A percentile compares a stretch with the other conserved stretches of the same genome.
phyloP scores from a whole-genome alignment of 768 basidiomycete genomes.

The Cystofilobasidium bisporidii region DNA sequence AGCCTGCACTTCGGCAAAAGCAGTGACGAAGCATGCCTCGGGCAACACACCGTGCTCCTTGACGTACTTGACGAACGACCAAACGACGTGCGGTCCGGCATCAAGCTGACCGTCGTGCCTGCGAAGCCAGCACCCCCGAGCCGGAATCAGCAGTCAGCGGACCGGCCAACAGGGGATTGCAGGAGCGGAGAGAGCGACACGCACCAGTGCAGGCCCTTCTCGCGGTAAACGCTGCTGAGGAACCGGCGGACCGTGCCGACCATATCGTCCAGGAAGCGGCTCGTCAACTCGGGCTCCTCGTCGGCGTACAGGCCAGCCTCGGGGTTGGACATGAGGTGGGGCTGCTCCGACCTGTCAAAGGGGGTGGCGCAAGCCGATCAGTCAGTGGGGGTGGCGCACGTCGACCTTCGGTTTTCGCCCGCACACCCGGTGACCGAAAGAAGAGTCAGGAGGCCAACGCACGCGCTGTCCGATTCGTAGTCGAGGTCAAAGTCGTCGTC shows the following conservation, averaged over 20 bases:
- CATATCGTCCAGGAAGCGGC: conserved; percentile 13
- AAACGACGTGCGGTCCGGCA: conserved; percentile 6
- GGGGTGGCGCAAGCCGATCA: too few species aligned
- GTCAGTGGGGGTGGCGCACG: too few species aligned
- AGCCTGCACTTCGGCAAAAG: not conserved
- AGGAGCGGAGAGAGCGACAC: not conserved
- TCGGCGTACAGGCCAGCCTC: conserved; percentile 15
- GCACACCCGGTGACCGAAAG: too few species aligned
- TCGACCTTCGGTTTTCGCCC: too few species aligned
- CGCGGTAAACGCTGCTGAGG: conserved; percentile 10
- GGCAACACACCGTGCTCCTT: conserved; percentile 19
- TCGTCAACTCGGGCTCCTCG: not conserved
- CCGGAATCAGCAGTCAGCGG: too few species aligned
- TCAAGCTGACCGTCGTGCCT: conserved; percentile 9
- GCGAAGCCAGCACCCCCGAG: too few species aligned
- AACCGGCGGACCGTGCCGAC: conserved; percentile 11
- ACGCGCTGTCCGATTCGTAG: not conserved
- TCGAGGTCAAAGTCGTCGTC: conserved; percentile 7
- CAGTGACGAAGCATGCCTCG: not conserved
- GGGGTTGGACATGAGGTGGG: conserved; percentile 20
- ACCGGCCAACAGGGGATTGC: too few species aligned
- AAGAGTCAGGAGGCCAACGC: not conserved
- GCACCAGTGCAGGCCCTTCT: not conserved
- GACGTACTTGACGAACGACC: conserved; percentile 19
- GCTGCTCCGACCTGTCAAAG: not conserved